Evolutionary conservation across 805 yeast species (phyloP), one percentile per base, ranked within the genome.

Genomic region (Nakazawaea ishiwadae): DNA sequence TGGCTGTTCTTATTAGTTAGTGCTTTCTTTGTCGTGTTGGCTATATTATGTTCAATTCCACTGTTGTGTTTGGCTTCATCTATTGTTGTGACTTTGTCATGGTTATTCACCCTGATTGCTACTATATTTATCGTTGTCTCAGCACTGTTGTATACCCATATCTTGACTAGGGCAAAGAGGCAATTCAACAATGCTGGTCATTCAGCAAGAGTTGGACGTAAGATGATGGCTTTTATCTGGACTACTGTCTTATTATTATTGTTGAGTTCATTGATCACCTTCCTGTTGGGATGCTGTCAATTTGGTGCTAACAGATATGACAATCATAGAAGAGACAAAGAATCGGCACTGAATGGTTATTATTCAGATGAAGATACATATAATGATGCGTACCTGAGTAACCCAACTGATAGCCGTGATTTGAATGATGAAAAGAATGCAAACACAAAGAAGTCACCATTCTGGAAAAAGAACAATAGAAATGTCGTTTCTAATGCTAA

Each of bases 1-100:
- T 83, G 80, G 62, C 79, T 81, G 40, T 75, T 80, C 59, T 66
- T 74, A 47, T 63, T 84, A 59, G 58, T 79, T 49, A 76, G 82
- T 2, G 63, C 82, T 44, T 71, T 77, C 16, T 42, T 42, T 30
- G 36, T 35, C 15, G 18, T 37, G 14, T 7, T 37, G 18, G 35
- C 39, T 9, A 26, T 42, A 9, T 11, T 42, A 4, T 16, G 27
- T 11, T 6, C 39, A 12, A 12, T 42, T 4, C 38, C 39, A 16
- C 27, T 21, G 31, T 28, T 37, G 15, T 37, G 41, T 23, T 23
- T 37, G 16, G 24, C n/a, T 15, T 26, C 39, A 7, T 28, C 42
- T 7, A n/a, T 37, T 8, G 20, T 42, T 9, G n/a, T 34, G 7
- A 19, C 32, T n/a, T 20, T 42, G 23, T 20, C 18, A 3, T 14